Percentiles rank a stretch among this genome's conserved stretches.
These are phyloP conservation scores for Gentiana macrophylla DNA, from an alignment of 257 asterid genomes.

Conservation along the genomic window DNA sequence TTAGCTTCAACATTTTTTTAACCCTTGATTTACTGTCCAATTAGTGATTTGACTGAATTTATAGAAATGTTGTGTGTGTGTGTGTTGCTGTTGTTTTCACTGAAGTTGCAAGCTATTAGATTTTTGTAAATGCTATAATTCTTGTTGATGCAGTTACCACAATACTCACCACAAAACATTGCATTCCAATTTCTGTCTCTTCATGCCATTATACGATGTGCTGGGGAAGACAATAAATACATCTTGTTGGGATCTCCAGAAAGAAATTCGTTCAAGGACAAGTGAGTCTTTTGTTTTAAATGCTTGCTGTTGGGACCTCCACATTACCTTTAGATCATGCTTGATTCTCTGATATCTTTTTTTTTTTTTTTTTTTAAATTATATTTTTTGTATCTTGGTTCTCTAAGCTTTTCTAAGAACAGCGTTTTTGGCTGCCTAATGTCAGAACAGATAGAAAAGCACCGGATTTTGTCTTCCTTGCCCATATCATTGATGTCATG, in stretches of 20 bases:
- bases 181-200: constrained; percentile 76
- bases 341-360: no score
- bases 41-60: no score
- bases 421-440: background rate
- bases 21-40: no score
- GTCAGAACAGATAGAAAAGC: constrained; percentile 48
- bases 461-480: constrained; percentile 88
- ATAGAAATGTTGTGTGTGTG: no score
- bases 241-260: constrained; percentile 56
- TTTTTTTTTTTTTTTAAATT: no score
- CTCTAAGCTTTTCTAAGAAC: background rate
- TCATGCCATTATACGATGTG: constrained; percentile 75
- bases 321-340: no score
- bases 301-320: no score
- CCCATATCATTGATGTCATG: constrained; percentile 65
- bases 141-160: constrained; percentile 56
- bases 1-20: background rate
- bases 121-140: background rate
- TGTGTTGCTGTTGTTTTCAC: no score
- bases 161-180: constrained; percentile 58
- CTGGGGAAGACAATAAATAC: constrained; percentile 58
- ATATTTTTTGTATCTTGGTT: no score
- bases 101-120: background rate
- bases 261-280: constrained; percentile 45
- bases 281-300: constrained; percentile 35